Evolutionary conservation across 257 asterid genomes (phyloP).

Genomic region (Solanum raphanifolium): DNA sequence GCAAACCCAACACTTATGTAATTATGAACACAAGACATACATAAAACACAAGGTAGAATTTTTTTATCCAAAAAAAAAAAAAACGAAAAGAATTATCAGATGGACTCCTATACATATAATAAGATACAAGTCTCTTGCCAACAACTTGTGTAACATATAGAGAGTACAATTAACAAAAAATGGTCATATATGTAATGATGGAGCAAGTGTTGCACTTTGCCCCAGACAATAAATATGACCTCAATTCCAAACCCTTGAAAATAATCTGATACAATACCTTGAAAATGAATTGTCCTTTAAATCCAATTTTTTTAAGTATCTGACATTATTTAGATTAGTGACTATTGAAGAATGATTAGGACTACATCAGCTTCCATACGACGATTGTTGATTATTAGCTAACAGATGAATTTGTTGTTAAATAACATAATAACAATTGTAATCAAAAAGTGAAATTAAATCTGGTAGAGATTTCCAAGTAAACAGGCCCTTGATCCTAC

Average conservation of each 20-base stretch:
- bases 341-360: background rate
- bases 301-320: background rate
- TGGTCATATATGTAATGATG: background rate
- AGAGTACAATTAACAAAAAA: background rate
- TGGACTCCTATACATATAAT: background rate
- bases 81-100: background rate
- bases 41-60: background rate
- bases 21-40: background rate
- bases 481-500: background rate
- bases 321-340: background rate
- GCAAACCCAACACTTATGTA: background rate
- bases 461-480: background rate
- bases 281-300: background rate
- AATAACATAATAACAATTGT: background rate
- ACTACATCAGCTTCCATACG: background rate
- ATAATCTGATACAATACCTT: background rate
- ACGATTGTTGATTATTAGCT: background rate
- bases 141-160: background rate
- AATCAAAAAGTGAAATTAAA: background rate
- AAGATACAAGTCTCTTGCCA: background rate
- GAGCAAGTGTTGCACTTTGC: background rate
- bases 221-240: background rate
- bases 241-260: background rate
- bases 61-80: background rate
- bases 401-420: background rate